Evolutionary conservation across 495 filamentous ascomycete genomes (phyloP), one percentile per base, ranked within the genome.

Genomic region (Xylaria palmicola): DNA sequence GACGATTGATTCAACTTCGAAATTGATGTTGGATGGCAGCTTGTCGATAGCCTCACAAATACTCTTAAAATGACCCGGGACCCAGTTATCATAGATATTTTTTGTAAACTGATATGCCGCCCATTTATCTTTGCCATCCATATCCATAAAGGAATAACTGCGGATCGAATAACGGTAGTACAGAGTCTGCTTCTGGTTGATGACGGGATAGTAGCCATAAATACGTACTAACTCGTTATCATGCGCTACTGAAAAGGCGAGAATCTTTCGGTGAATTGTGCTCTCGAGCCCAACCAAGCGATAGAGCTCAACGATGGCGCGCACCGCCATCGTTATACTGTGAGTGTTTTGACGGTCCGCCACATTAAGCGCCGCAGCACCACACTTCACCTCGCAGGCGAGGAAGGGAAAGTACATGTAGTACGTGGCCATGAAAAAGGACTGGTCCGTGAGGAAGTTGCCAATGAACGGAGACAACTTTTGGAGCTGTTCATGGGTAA

Each of bases 161-260:
- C 32, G 50, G 62, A 77, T 72, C 0, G 56, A 41, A 17, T 75
- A 51, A 43, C 52, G 76, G 62, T 79, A 74, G 59, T 75, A 71
- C 6, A 45, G 59, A 17, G 60, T 72, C 9, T 69, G 22, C 8
- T 70, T 62, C 52, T 55, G 64, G 37, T 68, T 53, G n/a, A 75
- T 74, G 6, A 73, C 56, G 1, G 62, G 61, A 47, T 77, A 77
- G 61, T 77, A 61, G 29, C 74, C 72, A 29, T 74, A 73, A n/a
- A 82, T 77, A 17, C 68, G 61, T 22, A 80, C 72, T 6, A 59
- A 60, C n/a, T 50, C 19, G 39, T 77, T 51, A 61, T 82, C 66
- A 64, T 81, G 75, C 24, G 76, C 81, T 56, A 84, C 67, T 1
- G 76, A 82, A 71, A 82, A 83, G 39, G 70, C 69, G 52, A 79